A percentile compares a stretch with the other conserved stretches of the same genome.
These are phyloP conservation scores for Combretum micranthum DNA, from an alignment of 345 rosid species.

Conservation along the genomic window DNA sequence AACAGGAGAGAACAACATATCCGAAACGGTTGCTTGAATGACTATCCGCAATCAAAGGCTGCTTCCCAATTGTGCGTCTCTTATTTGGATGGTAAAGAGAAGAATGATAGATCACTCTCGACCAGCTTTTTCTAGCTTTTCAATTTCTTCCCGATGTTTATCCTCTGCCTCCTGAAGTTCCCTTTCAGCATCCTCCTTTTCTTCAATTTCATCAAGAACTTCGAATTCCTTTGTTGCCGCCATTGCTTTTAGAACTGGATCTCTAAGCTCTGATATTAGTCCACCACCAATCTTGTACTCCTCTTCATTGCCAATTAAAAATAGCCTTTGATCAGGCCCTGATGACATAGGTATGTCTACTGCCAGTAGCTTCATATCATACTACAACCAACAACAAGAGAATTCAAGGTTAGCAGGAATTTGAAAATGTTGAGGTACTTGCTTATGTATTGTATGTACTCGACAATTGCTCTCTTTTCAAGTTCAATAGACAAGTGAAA, in stretches of 20 bases:
- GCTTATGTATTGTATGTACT: too few species aligned
- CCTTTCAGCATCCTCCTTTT: conserved; percentile 73
- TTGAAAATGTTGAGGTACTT: too few species aligned
- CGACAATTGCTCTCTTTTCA: too few species aligned
- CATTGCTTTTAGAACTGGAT: conserved; percentile 92
- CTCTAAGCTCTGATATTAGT: conserved; percentile 71
- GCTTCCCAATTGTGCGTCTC: too few species aligned
- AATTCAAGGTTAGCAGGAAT: not conserved
- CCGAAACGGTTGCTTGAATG: too few species aligned
- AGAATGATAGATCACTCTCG: conserved; percentile 13
- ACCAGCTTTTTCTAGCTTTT: conserved; percentile 53
- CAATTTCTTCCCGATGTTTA: conserved; percentile 55
- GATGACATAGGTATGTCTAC: conserved; percentile 88
- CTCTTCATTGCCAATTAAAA: conserved; percentile 76
- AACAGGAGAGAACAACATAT: too few species aligned
- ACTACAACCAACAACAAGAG: conserved; percentile 34
- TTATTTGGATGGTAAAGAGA: conserved; percentile 1
- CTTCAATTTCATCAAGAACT: conserved; percentile 76
- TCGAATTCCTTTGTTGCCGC: conserved; percentile 88
- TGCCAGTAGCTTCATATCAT: conserved; percentile 72
- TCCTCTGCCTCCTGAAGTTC: conserved; percentile 72
- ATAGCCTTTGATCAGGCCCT: conserved; percentile 84
- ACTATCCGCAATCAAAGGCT: too few species aligned
- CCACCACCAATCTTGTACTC: conserved; percentile 90
- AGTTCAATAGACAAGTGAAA: too few species aligned